These are phyloP conservation scores for Talaromyces sp. DNA, from an alignment of 2,329 filamentous ascomycete species.

Conservation along the genomic window DNA sequence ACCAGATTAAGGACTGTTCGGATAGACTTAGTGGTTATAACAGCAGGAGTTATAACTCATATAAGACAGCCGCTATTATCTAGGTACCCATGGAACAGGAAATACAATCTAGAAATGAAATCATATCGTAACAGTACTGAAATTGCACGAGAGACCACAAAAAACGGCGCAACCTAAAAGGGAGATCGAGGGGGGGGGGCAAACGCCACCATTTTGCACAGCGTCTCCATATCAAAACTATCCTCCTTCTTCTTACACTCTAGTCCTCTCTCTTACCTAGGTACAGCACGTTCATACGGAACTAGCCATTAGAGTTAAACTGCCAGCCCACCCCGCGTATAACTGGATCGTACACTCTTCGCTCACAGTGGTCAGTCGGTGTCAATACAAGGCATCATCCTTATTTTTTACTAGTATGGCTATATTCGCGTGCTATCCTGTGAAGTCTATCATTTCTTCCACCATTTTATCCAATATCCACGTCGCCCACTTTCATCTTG, in stretches of 20 bases:
- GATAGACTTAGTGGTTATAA: neutral
- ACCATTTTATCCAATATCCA: constrained; percentile 6
- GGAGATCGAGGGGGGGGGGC: neutral
- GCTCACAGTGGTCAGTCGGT: neutral
- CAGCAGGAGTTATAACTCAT: neutral
- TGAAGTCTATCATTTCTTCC: neutral
- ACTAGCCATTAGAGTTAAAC: neutral
- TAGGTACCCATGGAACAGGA: neutral
- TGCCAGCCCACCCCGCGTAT: neutral
- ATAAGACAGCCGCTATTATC: neutral
- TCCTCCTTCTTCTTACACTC: constrained; percentile 3
- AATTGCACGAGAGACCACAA: neutral
- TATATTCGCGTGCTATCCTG: neutral
- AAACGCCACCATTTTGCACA: constrained; percentile 2
- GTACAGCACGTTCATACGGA: neutral
- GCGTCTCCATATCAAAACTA: constrained; percentile 1
- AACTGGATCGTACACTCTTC: neutral
- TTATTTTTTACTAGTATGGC: neutral
- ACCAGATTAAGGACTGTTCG: constrained; percentile 5
- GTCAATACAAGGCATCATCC: neutral
- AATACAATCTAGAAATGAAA: neutral
- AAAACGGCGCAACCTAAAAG: neutral
- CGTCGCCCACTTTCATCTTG: constrained; percentile 1
- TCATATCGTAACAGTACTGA: neutral
- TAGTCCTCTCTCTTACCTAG: neutral